Conservation (phyloP, 2,329 filamentous ascomycete genomes). For the Arthrobotrys megalospora region DNA sequence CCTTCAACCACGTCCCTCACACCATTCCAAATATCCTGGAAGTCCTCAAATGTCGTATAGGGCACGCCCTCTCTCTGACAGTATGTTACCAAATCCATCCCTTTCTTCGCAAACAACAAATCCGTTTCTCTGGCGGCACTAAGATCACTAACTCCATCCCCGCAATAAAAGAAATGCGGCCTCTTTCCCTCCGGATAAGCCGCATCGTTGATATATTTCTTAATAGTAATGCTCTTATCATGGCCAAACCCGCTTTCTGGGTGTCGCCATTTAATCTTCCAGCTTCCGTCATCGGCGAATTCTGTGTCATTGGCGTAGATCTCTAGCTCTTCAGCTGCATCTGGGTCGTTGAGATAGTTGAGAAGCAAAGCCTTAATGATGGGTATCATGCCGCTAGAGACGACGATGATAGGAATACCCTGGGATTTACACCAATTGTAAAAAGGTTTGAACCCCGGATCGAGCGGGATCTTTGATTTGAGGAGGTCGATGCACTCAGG, state of each 20-base stretch:
- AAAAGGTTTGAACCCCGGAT: constrained; percentile 90
- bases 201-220: constrained; percentile 84
- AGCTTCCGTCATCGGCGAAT: constrained; percentile 85
- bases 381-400: constrained; percentile 93
- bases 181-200: constrained; percentile 71
- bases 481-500: constrained; percentile 84
- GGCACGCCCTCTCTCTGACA: constrained; percentile 87
- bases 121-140: constrained; percentile 94
- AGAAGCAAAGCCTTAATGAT: constrained; percentile 88
- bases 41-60: constrained; percentile 89
- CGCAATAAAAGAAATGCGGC: constrained; percentile 92
- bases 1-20: constrained; percentile 78
- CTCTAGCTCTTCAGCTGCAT: constrained; percentile 79
- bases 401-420: constrained; percentile 91
- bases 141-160: constrained; percentile 92
- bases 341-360: constrained; percentile 81
- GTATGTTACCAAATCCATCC: constrained; percentile 89
- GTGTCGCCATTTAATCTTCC: constrained; percentile 90
- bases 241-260: constrained; percentile 88
- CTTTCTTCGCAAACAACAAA: constrained; percentile 91
- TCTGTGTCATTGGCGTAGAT: constrained; percentile 90
- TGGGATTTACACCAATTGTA: constrained; percentile 84
- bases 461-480: constrained; percentile 85
- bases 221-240: constrained; percentile 93
- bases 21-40: constrained; percentile 81